Base-by-base conservation (phyloP, 2,329 filamentous ascomycete species). In the Sporothrix variecibatus region DNA sequence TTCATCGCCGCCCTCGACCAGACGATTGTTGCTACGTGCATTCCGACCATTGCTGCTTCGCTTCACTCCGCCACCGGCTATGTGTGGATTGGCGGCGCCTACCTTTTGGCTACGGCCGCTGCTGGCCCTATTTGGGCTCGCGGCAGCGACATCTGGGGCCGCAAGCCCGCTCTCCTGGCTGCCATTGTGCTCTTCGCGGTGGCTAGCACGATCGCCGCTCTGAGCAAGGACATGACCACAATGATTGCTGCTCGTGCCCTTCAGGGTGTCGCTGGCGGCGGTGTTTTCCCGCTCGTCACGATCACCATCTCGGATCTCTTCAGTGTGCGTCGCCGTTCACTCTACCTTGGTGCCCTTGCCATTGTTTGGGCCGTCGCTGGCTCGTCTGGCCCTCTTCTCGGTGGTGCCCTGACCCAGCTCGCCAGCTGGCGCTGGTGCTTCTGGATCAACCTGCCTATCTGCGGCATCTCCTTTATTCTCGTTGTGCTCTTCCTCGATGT, bases 1-100 rank as follows among this genome's bases (percentile, higher is more conserved):
- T 87, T 89, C 72, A 83, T 90, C 60, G 87, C 88, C 26, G 84
- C 89, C 76, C 80, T 90, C 26, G 82, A 83, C 75, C 79, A 77
- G 81, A 81, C 74, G 7, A 83, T 84, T 71, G 80, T 84, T 51
- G 78, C 82, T 11, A 84, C 82, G 64, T 73, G 76, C 23, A 74
- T 77, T 20, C 76, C 76, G 5, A 72, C 70, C 15, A 77, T 77
- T 34, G 73, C 76, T 1, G 72, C 71, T 3, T 72, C 72, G 23
- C 74, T 77, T 26, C 67, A 71, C 73, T 77, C 76, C 2, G 71
- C 75, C 2, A 15, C 71, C 7, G 76, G 76, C 49, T 76, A 75
- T 43, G 76, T 74, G 1, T 77, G 76, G 76, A 75, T 77, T 23
- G 76, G 75, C 46, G 70, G 73, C 40, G 75, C 76, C 11, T 77